Evolutionary conservation across 352 stramenopile species (phyloP).

Genomic region (Phytopythium sindhum): DNA sequence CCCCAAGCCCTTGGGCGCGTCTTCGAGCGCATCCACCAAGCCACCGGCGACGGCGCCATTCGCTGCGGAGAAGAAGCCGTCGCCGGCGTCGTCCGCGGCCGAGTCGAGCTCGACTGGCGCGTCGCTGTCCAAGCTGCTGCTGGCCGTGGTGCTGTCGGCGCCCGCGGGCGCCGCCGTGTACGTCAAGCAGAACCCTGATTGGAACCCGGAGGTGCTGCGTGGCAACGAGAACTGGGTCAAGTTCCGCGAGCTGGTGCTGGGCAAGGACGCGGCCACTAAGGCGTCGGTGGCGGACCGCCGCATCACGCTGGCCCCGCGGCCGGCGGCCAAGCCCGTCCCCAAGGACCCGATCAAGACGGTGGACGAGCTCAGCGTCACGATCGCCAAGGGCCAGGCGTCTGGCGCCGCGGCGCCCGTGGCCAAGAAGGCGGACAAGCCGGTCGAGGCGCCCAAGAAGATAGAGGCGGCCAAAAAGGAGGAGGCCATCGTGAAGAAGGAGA

Average conservation of each 20-base stretch:
- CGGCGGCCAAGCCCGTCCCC: slow-evolving; percentile 3
- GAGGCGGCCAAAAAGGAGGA: slow-evolving; percentile 24
- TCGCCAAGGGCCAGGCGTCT: slow-evolving; percentile 33
- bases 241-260: slow-evolving; percentile 74
- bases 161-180: slow-evolving; percentile 59
- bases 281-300: slow-evolving; percentile 11
- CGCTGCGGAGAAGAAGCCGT: neutral
- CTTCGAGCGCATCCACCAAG: neutral
- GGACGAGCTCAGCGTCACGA: slow-evolving; percentile 48
- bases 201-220: slow-evolving; percentile 61
- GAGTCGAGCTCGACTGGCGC: slow-evolving; percentile 35
- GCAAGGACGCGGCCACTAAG: slow-evolving; percentile 13
- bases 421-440: slow-evolving; percentile 20
- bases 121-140: slow-evolving; percentile 43
- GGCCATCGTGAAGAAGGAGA: slow-evolving; percentile 16
- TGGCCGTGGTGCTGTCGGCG: slow-evolving; percentile 44
- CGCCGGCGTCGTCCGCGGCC: slow-evolving; percentile 16
- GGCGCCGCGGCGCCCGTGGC: slow-evolving; percentile 9
- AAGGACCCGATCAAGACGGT: slow-evolving; percentile 27
- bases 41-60: neutral
- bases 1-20: slow-evolving; percentile 1
- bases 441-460: slow-evolving; percentile 9
- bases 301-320: slow-evolving; percentile 12
- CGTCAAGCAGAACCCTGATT: slow-evolving; percentile 73
- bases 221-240: slow-evolving; percentile 65